Evolutionary conservation across 495 filamentous ascomycete species (phyloP).

Genomic region (Bathelium albidoporum): DNA sequence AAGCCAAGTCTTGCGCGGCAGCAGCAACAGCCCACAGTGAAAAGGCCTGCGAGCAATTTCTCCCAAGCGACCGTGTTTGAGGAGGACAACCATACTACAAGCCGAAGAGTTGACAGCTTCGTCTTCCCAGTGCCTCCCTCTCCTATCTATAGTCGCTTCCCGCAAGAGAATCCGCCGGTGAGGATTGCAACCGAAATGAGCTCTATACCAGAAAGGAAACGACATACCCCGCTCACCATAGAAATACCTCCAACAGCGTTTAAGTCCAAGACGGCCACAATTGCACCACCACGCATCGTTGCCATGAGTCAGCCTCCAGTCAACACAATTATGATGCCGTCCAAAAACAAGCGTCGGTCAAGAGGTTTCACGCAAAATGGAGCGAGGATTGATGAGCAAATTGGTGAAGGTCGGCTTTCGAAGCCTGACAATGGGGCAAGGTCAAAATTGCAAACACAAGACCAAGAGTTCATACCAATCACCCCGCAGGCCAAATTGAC

Average conservation of each 20-base stretch:
- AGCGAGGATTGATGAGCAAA: neutral
- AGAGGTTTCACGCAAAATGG: neutral
- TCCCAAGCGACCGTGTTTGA: slow-evolving; percentile 20
- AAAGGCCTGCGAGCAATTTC: slow-evolving; percentile 5
- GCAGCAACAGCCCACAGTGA: neutral
- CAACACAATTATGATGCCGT: neutral
- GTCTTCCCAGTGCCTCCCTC: neutral
- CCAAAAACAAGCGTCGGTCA: neutral
- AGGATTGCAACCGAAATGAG: neutral
- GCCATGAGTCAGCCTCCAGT: neutral
- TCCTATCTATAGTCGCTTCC: neutral
- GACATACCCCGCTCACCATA: neutral
- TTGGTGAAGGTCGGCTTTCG: neutral
- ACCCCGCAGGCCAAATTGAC: neutral
- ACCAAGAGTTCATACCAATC: neutral
- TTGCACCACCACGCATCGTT: neutral
- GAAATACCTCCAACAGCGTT: neutral
- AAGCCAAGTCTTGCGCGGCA: slow-evolving; percentile 9
- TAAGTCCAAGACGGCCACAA: neutral
- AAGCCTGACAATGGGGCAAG: neutral
- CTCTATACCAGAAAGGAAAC: neutral
- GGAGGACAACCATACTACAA: slow-evolving; percentile 9
- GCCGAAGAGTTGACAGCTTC: neutral
- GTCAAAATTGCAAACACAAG: neutral
- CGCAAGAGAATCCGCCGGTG: neutral